A percentile compares a stretch with the other conserved stretches of the same genome.
phyloP scores from a whole-genome alignment of 495 filamentous ascomycete genomes.

The Tuber umbilicatum region DNA sequence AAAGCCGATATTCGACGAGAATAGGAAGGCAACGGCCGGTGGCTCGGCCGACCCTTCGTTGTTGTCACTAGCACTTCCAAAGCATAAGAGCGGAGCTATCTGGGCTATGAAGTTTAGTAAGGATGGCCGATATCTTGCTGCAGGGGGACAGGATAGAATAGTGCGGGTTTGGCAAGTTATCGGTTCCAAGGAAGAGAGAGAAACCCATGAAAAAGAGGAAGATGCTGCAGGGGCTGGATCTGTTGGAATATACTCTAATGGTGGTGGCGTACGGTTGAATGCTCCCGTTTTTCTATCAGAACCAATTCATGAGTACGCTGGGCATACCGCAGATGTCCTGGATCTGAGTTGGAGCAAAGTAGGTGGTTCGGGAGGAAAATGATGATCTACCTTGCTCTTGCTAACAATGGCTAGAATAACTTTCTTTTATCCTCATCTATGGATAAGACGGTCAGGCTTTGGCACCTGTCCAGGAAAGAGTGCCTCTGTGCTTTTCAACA shows the following conservation, averaged over 20 bases:
- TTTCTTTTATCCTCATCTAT: conserved; percentile 95
- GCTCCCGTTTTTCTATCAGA: conserved; percentile 85
- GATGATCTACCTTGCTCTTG: conserved; percentile 1
- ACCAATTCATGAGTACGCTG: conserved; percentile 70
- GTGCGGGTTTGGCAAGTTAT: conserved; percentile 90
- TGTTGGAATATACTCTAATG: conserved; percentile 40
- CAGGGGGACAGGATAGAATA: conserved; percentile 77
- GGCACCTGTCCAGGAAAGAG: conserved; percentile 80
- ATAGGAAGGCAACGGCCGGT: conserved; percentile 38
- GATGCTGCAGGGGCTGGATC: conserved; percentile 50
- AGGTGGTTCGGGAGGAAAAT: conserved; percentile 28
- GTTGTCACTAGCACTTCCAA: conserved; percentile 18
- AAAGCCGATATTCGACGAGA: conserved; percentile 44
- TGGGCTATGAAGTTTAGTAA: conserved; percentile 92
- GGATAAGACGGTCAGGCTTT: conserved; percentile 95
- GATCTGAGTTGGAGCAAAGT: conserved; percentile 96
- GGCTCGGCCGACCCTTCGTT: conserved; percentile 16
- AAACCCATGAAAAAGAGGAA: conserved; percentile 63
- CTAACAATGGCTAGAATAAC: conserved; percentile 59
- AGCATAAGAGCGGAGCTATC: conserved; percentile 54
- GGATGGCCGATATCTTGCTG: conserved; percentile 85
- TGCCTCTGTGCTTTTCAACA: conserved; percentile 95
- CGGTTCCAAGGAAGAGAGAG: conserved; percentile 69
- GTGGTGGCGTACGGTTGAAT: conserved; percentile 57
- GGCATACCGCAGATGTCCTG: conserved; percentile 79